Conservation (phyloP, 2,329 filamentous ascomycete genomes). For the Rugonectria rugulosa region DNA sequence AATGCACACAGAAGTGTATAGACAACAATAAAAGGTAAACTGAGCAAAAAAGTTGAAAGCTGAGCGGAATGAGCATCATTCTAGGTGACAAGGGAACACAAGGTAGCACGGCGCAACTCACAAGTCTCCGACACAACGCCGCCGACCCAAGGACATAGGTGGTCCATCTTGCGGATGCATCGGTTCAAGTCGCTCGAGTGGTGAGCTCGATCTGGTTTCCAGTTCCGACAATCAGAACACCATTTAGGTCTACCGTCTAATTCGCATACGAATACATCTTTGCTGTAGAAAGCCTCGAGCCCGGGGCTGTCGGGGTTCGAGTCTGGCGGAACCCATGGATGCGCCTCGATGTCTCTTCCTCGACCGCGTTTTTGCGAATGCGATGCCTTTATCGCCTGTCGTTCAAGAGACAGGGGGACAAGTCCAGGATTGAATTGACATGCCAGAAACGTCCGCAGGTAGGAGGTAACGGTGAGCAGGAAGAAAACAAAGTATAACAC, state of each 20-base stretch:
- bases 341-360: conserved; percentile 38
- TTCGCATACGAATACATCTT: conserved; percentile 85
- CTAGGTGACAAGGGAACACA: background rate
- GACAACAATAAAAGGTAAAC: conserved; percentile 76
- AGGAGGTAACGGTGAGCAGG: conserved; percentile 69
- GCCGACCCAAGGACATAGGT: conserved; percentile 97
- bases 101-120: conserved; percentile 44
- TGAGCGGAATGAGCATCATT: conserved; percentile 35
- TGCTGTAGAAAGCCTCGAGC: conserved; percentile 79
- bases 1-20: conserved; percentile 72
- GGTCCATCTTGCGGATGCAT: conserved; percentile 91
- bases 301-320: conserved; percentile 68
- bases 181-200: conserved; percentile 84
- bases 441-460: conserved; percentile 73
- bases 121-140: conserved; percentile 86
- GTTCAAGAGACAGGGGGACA: conserved; percentile 64
- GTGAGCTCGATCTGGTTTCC: conserved; percentile 88
- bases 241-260: conserved; percentile 83
- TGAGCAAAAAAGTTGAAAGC: conserved; percentile 93
- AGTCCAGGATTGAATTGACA: conserved; percentile 77
- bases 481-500: conserved; percentile 78
- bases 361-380: conserved; percentile 29
- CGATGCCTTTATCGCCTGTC: conserved; percentile 38
- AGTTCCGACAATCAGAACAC: conserved; percentile 84
- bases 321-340: conserved; percentile 50